Evolutionary conservation across 768 basidiomycete genomes (phyloP).

Genomic region (Megacollybia marginata): DNA sequence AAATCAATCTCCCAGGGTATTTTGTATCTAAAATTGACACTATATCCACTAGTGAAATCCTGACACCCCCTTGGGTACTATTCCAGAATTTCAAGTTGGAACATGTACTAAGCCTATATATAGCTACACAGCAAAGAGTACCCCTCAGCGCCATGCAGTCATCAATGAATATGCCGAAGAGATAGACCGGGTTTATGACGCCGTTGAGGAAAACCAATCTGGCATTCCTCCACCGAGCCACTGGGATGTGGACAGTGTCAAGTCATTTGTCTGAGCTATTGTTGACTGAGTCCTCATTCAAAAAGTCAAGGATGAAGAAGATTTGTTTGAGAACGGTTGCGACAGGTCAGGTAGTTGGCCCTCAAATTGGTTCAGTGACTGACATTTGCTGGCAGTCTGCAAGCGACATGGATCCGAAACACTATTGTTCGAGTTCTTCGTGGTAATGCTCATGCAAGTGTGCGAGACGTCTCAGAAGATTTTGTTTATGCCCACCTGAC

Average conservation of each 20-base stretch:
- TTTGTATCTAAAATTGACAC: no score
- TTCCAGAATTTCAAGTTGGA: slow-evolving; percentile 11
- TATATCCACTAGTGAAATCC: no score
- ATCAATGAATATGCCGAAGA: slow-evolving; percentile 31
- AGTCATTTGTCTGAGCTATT: slow-evolving; percentile 23
- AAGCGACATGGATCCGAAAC: slow-evolving; percentile 23
- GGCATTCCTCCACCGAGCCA: slow-evolving; percentile 17
- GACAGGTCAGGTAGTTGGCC: slow-evolving; percentile 21
- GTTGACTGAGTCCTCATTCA: slow-evolving; percentile 23
- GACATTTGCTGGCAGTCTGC: slow-evolving; percentile 1
- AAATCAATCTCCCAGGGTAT: no score
- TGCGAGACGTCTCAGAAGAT: slow-evolving; percentile 9
- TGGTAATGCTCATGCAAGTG: slow-evolving; percentile 10
- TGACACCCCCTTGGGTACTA: no score
- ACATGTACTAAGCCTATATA: not conserved
- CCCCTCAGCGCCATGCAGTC: slow-evolving; percentile 27
- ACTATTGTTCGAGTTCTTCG: not conserved
- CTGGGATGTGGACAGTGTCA: slow-evolving; percentile 15
- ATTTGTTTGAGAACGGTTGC: slow-evolving; percentile 33
- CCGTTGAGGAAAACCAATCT: slow-evolving; percentile 21
- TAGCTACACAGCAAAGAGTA: slow-evolving; percentile 12
- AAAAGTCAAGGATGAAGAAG: slow-evolving; percentile 20
- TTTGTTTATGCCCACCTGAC: slow-evolving; percentile 21
- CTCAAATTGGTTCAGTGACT: not conserved
- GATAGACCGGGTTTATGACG: slow-evolving; percentile 28